A percentile compares a stretch with the other conserved stretches of the same genome.
Conservation (phyloP, 31 red algal genomes). For the Asparagopsis taxiformis region DNA sequence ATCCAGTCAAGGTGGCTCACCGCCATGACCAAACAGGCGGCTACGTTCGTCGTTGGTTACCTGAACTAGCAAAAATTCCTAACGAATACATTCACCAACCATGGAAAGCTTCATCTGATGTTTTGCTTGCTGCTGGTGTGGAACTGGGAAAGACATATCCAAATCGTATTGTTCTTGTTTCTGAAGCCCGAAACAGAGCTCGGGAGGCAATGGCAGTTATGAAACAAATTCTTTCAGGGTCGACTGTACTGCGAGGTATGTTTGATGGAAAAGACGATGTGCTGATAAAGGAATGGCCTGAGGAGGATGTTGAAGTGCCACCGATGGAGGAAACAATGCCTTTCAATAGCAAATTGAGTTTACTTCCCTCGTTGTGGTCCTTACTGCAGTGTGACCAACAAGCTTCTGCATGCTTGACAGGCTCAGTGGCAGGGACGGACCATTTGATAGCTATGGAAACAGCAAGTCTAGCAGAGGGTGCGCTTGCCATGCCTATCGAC, state of each 20-base stretch:
- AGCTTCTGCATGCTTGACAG: conserved; percentile 23
- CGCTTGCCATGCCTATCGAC: conserved; percentile 45
- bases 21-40: conserved; percentile 83
- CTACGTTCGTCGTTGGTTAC: conserved; percentile 93
- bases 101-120: conserved; percentile 83
- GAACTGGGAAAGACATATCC: conserved; percentile 87
- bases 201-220: conserved; percentile 69
- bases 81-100: conserved; percentile 84
- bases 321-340: conserved; percentile 18
- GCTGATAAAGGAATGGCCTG: conserved; percentile 83
- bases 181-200: conserved; percentile 67
- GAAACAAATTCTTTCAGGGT: conserved; percentile 68
- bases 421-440: conserved; percentile 7
- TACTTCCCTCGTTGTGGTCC: conserved; percentile 87
- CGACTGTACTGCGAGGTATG: conserved; percentile 16
- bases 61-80: conserved; percentile 82
- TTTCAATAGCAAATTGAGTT: conserved; percentile 34
- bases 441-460: conserved; percentile 61
- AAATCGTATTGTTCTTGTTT: conserved; percentile 61
- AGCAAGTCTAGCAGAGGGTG: conserved; percentile 68
- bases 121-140: conserved; percentile 67
- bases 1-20: conserved; percentile 73
- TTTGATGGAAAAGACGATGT: conserved; percentile 44
- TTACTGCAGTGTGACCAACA: conserved; percentile 74
- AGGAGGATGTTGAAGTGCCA: conserved; percentile 47